Conservation (phyloP, 228 moss, liverwort and hornwort genomes). For the Sphagnum fallax region DNA sequence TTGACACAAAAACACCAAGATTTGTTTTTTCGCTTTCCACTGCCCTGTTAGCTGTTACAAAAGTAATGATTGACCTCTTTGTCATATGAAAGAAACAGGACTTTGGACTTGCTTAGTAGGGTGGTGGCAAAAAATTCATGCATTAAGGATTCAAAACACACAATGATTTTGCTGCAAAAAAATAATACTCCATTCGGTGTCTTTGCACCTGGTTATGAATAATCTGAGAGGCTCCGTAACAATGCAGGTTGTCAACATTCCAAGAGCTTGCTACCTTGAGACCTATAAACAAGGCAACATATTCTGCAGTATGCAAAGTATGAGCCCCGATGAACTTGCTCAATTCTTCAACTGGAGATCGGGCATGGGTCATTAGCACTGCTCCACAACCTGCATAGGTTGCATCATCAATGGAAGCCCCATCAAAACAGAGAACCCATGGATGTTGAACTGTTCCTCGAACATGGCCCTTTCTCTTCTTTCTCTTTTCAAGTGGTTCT, state of each 20-base stretch:
- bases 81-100: not conserved
- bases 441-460: slow-evolving; percentile 2
- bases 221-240: not conserved
- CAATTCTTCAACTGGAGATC: not conserved
- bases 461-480: not conserved
- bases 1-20: not conserved
- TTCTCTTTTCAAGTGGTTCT: not conserved
- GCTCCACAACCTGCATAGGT: slow-evolving; percentile 3
- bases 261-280: not conserved
- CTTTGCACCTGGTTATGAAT: slow-evolving; percentile 2
- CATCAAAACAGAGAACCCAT: slow-evolving; percentile 6
- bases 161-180: too few species aligned
- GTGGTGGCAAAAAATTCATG: too few species aligned
- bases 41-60: not conserved
- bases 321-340: not conserved
- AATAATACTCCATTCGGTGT: too few species aligned
- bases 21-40: slow-evolving; percentile 3
- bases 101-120: too few species aligned
- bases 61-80: too few species aligned
- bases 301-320: not conserved
- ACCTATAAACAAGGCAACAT: slow-evolving; percentile 2
- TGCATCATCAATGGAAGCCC: slow-evolving; percentile 1
- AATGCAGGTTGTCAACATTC: slow-evolving; percentile 9
- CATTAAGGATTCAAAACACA: too few species aligned
- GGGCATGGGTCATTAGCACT: not conserved